These are phyloP conservation scores for Scleromitrula shiraiana DNA, from an alignment of 2,329 filamentous ascomycete species.

Conservation along the genomic window DNA sequence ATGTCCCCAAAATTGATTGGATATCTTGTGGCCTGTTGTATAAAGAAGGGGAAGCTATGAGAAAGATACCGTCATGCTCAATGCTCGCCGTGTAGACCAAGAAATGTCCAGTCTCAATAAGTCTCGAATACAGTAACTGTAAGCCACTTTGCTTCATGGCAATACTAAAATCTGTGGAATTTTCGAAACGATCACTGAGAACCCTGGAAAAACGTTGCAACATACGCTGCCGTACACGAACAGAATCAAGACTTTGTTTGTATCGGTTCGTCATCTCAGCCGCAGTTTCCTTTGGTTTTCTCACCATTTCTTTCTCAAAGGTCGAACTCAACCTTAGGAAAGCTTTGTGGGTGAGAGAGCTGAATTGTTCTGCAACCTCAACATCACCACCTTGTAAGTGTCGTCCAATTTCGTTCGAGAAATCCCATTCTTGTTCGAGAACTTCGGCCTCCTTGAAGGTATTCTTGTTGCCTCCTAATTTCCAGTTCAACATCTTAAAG, in stretches of 20 bases:
- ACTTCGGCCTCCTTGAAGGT: conserved; percentile 99
- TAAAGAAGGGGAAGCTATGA: conserved; percentile 78
- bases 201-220: conserved; percentile 91
- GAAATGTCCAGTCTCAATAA: conserved; percentile 79
- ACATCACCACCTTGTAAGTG: conserved; percentile 91
- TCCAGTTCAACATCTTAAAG: conserved; percentile 98
- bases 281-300: conserved; percentile 73
- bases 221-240: conserved; percentile 92
- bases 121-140: conserved; percentile 69
- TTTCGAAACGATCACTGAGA: conserved; percentile 88
- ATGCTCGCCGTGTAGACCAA: conserved; percentile 65
- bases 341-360: conserved; percentile 85
- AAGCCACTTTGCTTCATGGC: conserved; percentile 61
- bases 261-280: conserved; percentile 94
- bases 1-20: conserved; percentile 74
- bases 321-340: conserved; percentile 80
- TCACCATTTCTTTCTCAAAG: conserved; percentile 84
- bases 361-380: conserved; percentile 96
- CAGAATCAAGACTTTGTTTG: conserved; percentile 90
- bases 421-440: conserved; percentile 95
- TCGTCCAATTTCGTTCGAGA: conserved; percentile 86
- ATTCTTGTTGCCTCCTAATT: conserved; percentile 94
- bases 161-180: conserved; percentile 91
- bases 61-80: conserved; percentile 67
- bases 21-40: conserved; percentile 72